Evolutionary conservation across 306 rosid species (phyloP).

Genomic region (Canavalia gladiata): DNA sequence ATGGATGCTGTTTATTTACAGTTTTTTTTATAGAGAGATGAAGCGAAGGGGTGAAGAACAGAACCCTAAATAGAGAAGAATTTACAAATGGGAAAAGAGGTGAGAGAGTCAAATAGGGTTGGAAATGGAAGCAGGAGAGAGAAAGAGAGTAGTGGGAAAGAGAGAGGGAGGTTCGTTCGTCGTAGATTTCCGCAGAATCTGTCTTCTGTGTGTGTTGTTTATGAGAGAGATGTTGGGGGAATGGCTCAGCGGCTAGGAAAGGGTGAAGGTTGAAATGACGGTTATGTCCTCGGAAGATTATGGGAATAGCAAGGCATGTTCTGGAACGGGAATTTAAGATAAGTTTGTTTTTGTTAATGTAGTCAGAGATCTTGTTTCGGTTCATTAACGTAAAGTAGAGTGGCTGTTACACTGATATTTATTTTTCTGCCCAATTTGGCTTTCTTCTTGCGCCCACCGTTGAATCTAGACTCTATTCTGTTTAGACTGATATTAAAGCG

Average conservation of each 20-base stretch:
- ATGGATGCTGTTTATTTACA: conserved; percentile 46
- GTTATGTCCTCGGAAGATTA: conserved; percentile 25
- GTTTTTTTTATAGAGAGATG: conserved; percentile 4
- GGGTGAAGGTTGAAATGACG: conserved; percentile 19
- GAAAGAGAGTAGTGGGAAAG: conserved; percentile 43
- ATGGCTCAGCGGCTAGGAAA: conserved; percentile 38
- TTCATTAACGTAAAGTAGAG: neutral
- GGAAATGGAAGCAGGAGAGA: conserved; percentile 49
- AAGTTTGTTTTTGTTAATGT: conserved; percentile 21
- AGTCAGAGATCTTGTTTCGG: conserved; percentile 12
- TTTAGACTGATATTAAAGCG: neutral
- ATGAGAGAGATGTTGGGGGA: conserved; percentile 1
- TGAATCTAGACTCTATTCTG: conserved; percentile 8
- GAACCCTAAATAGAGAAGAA: conserved; percentile 42
- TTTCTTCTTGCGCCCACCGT: neutral
- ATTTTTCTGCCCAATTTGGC: neutral
- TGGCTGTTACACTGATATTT: neutral
- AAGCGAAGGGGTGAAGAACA: neutral
- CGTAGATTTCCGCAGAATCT: conserved; percentile 31
- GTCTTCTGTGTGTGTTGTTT: neutral
- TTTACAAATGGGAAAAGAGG: conserved; percentile 47
- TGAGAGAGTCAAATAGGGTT: conserved; percentile 63
- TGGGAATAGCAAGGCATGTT: conserved; percentile 7
- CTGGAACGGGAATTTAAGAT: neutral
- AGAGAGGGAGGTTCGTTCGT: conserved; percentile 16